These are phyloP conservation scores for Houttuynia cordata DNA, from an alignment of 164 flowering plant genomes.

Conservation along the genomic window DNA sequence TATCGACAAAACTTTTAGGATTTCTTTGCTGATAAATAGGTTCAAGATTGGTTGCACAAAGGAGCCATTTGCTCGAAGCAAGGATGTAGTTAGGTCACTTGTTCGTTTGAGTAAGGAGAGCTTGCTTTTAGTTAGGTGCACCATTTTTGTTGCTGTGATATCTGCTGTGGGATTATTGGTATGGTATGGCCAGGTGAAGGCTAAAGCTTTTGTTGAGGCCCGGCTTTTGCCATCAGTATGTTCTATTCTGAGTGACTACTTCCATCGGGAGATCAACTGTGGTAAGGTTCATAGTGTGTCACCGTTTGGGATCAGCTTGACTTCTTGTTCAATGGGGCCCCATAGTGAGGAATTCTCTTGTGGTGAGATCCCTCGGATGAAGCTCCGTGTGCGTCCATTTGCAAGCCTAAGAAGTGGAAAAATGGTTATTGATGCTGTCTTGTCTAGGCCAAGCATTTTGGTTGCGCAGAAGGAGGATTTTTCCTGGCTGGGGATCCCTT, in stretches of 20 bases:
- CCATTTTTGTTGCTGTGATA: slow-evolving; percentile 57
- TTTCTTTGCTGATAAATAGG: slow-evolving; percentile 25
- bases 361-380: slow-evolving; percentile 68
- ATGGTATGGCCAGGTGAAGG: slow-evolving; percentile 69
- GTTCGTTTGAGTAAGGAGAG: slow-evolving; percentile 78
- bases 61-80: slow-evolving; percentile 44
- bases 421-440: slow-evolving; percentile 84
- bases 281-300: slow-evolving; percentile 71
- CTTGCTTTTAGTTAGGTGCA: slow-evolving; percentile 58
- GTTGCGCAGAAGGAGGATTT: slow-evolving; percentile 77
- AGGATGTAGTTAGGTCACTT: slow-evolving; percentile 43
- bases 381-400: slow-evolving; percentile 71
- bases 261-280: slow-evolving; percentile 71
- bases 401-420: slow-evolving; percentile 85
- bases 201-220: slow-evolving; percentile 54
- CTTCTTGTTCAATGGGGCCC: slow-evolving; percentile 80
- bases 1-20: slow-evolving; percentile 29
- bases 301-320: slow-evolving; percentile 80
- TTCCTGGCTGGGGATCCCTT: slow-evolving; percentile 87
- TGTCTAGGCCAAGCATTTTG: slow-evolving; percentile 61
- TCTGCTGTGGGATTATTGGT: slow-evolving; percentile 71
- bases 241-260: slow-evolving; percentile 55
- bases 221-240: slow-evolving; percentile 85
- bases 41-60: slow-evolving; percentile 36
- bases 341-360: slow-evolving; percentile 78